Conservation (phyloP, 2,329 filamentous ascomycete species). For the Alternaria longipes region DNA sequence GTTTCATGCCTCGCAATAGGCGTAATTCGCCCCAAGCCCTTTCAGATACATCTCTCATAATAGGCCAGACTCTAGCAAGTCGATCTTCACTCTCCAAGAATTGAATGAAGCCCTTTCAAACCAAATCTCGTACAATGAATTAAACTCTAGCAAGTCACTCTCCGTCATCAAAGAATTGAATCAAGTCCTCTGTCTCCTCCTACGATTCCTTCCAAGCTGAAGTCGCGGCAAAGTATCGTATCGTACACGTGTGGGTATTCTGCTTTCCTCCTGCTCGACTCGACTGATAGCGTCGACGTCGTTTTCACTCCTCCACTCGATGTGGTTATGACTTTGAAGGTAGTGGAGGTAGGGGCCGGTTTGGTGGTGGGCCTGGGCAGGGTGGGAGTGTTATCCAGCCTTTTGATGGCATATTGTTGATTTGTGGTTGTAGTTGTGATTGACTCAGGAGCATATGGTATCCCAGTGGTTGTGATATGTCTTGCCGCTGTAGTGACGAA, state of each 20-base stretch:
- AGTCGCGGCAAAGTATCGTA: not conserved
- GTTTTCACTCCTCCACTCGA: not conserved
- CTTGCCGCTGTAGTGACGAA: not conserved
- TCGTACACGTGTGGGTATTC: conserved; percentile 6
- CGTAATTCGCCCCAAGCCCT: not conserved
- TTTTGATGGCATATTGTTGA: conserved; percentile 6
- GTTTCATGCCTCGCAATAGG: not conserved
- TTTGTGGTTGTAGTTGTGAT: not conserved
- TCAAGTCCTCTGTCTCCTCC: not conserved
- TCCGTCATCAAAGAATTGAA: not conserved
- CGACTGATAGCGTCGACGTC: not conserved
- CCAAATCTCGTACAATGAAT: not conserved
- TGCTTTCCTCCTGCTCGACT: conserved; percentile 4
- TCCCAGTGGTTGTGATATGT: not conserved
- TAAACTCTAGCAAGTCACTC: not conserved
- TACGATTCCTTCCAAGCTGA: not conserved
- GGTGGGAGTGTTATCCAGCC: conserved; percentile 1
- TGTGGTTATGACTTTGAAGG: conserved; percentile 2
- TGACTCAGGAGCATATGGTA: not conserved
- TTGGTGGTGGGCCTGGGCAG: conserved; percentile 7
- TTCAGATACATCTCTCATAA: not conserved
- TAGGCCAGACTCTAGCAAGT: not conserved
- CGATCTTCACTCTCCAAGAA: not conserved
- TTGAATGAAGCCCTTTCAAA: not conserved
- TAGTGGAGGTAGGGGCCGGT: not conserved